phyloP scores from a whole-genome alignment of 1,284 basidiomycete genomes.

The Veloporphyrellus conicus region DNA sequence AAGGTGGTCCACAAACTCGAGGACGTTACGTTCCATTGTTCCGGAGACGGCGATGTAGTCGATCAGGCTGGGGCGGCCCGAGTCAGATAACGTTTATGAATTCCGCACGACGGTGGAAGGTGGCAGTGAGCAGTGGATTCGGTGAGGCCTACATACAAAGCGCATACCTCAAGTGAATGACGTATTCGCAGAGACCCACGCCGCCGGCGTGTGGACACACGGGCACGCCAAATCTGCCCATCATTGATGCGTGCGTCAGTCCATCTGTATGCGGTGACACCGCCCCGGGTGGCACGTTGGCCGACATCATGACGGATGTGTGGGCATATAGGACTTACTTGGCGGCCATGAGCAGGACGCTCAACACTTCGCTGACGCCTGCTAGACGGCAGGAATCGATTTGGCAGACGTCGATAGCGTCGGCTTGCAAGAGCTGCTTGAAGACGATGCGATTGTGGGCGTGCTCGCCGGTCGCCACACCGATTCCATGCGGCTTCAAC shows the following conservation, averaged over 20 bases:
- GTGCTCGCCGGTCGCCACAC: conserved; percentile 94
- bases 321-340: conserved; percentile 50
- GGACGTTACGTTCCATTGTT: conserved; percentile 88
- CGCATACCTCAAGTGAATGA: conserved; percentile 72
- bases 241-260: conserved; percentile 13
- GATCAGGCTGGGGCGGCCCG: conserved; percentile 55
- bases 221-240: conserved; percentile 67
- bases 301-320: too few relatives aligned
- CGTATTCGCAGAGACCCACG: conserved; percentile 92
- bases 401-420: conserved; percentile 87
- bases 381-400: conserved; percentile 93
- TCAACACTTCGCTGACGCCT: conserved; percentile 89
- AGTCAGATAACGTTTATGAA: neutral
- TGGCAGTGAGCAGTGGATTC: neutral
- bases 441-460: conserved; percentile 96
- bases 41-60: conserved; percentile 92
- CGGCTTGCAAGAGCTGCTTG: conserved; percentile 91
- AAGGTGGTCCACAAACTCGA: conserved; percentile 85
- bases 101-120: too few relatives aligned
- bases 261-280: neutral
- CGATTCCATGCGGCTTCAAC: conserved; percentile 79
- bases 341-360: conserved; percentile 90
- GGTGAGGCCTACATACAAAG: too few relatives aligned
- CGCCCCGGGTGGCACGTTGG: too few relatives aligned
- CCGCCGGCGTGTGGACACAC: conserved; percentile 96